These are phyloP conservation scores for Lojkania enalia DNA, from an alignment of 2,329 filamentous ascomycete genomes.

Conservation along the genomic window DNA sequence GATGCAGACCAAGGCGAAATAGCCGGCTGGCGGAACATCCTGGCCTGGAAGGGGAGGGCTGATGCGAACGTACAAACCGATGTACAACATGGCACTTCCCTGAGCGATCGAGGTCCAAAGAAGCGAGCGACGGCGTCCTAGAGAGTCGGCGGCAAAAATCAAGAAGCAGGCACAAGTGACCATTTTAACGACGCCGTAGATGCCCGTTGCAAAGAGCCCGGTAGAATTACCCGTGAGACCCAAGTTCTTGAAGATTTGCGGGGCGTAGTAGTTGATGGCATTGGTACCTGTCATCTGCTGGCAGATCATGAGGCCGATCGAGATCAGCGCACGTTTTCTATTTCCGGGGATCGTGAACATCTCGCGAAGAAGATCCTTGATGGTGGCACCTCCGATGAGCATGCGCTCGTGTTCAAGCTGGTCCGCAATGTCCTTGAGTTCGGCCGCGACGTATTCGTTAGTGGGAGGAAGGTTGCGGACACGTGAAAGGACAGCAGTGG, in stretches of 20 bases:
- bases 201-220: slow-evolving; percentile 71
- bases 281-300: slow-evolving; percentile 70
- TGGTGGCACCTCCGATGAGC: slow-evolving; percentile 55
- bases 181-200: slow-evolving; percentile 75
- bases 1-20: slow-evolving; percentile 70
- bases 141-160: slow-evolving; percentile 68
- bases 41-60: slow-evolving; percentile 59
- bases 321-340: slow-evolving; percentile 66
- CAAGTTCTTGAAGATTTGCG: slow-evolving; percentile 68
- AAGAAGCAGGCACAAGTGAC: slow-evolving; percentile 66
- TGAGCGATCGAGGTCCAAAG: slow-evolving; percentile 68
- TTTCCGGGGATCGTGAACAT: slow-evolving; percentile 55
- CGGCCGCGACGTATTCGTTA: slow-evolving; percentile 43
- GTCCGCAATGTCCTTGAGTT: slow-evolving; percentile 43
- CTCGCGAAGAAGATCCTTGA: slow-evolving; percentile 46
- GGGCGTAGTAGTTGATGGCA: slow-evolving; percentile 65
- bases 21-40: slow-evolving; percentile 66
- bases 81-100: slow-evolving; percentile 67
- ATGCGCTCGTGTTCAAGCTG: slow-evolving; percentile 58
- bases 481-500: slow-evolving; percentile 58
- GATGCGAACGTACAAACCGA: slow-evolving; percentile 70
- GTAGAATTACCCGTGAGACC: slow-evolving; percentile 61
- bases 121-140: slow-evolving; percentile 65
- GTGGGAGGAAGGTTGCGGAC: slow-evolving; percentile 57
- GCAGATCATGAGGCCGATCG: slow-evolving; percentile 66